Percentiles rank a stretch among this genome's conserved stretches.
phyloP scores from a whole-genome alignment of 768 basidiomycete species.

The Rhodotorula babjevae region DNA sequence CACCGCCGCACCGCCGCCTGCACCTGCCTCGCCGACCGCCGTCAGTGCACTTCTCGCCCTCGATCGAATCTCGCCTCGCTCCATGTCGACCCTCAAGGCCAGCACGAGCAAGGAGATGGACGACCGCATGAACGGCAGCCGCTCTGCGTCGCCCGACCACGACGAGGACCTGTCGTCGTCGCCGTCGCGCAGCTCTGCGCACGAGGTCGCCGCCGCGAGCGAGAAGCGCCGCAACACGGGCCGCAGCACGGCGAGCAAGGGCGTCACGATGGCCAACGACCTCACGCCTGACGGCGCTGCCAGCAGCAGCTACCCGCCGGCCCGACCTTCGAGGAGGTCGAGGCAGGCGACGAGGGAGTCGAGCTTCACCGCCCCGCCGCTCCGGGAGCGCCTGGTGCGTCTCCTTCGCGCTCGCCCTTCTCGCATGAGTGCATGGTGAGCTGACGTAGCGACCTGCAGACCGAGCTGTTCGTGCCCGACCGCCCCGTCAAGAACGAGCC shows the following conservation, averaged over 20 bases:
- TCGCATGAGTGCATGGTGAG: too few relatives aligned
- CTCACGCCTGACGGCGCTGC: not conserved
- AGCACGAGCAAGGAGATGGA: not conserved
- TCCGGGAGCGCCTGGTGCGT: slow-evolving; percentile 4
- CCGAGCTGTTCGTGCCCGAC: slow-evolving; percentile 27
- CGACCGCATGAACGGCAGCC: not conserved
- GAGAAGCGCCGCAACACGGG: not conserved
- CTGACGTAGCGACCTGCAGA: not conserved
- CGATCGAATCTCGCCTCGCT: not conserved
- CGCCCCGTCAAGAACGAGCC: slow-evolving; percentile 27
- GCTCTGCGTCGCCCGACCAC: not conserved
- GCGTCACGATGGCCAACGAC: slow-evolving; percentile 4
- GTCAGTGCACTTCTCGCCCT: not conserved
- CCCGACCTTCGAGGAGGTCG: not conserved
- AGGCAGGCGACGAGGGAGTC: not conserved
- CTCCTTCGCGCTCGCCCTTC: too few relatives aligned
- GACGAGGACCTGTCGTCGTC: not conserved
- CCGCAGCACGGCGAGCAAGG: not conserved
- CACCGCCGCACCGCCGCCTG: too few relatives aligned
- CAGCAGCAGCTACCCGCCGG: not conserved
- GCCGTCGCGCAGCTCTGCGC: not conserved
- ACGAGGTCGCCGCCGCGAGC: not conserved
- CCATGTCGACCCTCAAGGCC: not conserved
- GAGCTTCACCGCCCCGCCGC: slow-evolving; percentile 2
- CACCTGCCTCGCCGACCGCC: too few relatives aligned